These are phyloP conservation scores for Grosmannia penicillata DNA, from an alignment of 2,329 filamentous ascomycete genomes.

Conservation along the genomic window DNA sequence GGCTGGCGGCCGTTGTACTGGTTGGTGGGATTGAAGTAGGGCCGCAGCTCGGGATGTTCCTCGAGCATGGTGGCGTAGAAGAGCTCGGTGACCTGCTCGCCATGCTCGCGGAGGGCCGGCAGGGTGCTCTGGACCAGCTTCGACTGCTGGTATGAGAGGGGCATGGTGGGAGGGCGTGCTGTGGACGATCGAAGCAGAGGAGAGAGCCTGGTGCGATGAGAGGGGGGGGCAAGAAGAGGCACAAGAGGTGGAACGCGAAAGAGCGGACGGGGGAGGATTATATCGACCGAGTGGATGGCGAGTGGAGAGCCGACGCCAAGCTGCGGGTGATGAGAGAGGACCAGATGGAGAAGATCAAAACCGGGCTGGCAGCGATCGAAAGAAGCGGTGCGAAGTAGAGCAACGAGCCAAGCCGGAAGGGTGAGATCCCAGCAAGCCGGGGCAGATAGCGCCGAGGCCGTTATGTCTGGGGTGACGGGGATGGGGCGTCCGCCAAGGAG, in stretches of 20 bases:
- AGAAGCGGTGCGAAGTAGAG: no score
- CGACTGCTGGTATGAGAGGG: constrained; percentile 39
- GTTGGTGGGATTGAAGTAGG: constrained; percentile 56
- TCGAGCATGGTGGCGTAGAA: constrained; percentile 58
- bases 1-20: constrained; percentile 48
- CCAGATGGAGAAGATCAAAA: background rate
- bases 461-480: background rate
- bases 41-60: constrained; percentile 50
- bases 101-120: constrained; percentile 52
- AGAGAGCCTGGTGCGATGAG: no score
- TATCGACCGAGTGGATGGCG: background rate
- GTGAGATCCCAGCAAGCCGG: no score
- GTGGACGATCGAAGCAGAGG: no score
- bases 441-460: no score
- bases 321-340: background rate
- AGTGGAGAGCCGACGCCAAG: no score
- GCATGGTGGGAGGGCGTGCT: constrained; percentile 10
- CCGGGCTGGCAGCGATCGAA: no score
- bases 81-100: constrained; percentile 50
- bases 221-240: no score
- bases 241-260: background rate
- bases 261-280: background rate
- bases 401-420: no score
- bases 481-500: no score
- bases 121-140: constrained; percentile 55